These are phyloP conservation scores for Pythium volutum DNA, from an alignment of 352 stramenopile genomes.

Conservation along the genomic window DNA sequence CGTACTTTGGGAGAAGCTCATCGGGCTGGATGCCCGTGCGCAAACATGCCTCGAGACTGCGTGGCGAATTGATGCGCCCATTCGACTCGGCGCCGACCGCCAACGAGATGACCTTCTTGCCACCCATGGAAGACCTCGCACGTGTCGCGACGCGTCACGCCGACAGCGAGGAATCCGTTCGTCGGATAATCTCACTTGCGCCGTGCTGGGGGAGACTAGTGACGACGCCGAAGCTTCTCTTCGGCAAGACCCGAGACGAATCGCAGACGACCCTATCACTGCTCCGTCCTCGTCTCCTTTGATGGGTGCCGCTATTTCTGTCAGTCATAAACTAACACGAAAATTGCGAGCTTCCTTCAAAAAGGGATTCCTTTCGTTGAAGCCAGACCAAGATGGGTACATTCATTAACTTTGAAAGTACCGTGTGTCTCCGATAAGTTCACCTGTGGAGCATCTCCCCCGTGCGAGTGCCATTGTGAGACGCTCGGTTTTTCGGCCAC, in stretches of 20 bases:
- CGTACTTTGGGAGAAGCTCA: conserved; percentile 59
- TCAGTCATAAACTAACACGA: too few species aligned
- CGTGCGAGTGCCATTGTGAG: conserved; percentile 1
- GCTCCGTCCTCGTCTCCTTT: too few species aligned
- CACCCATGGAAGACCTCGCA: too few species aligned
- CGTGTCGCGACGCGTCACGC: too few species aligned
- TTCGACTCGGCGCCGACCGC: conserved; percentile 47
- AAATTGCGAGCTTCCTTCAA: too few species aligned
- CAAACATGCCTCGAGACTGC: conserved; percentile 66
- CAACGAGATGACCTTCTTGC: conserved; percentile 49
- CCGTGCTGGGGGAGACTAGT: too few species aligned
- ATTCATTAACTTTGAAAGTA: neutral
- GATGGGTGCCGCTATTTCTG: too few species aligned
- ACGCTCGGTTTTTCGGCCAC: neutral
- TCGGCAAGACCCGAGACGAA: too few species aligned
- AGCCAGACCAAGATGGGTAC: conserved; percentile 10
- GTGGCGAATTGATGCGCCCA: conserved; percentile 52
- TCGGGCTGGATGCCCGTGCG: conserved; percentile 62
- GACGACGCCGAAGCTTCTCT: too few species aligned
- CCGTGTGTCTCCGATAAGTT: neutral
- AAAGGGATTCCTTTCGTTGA: neutral
- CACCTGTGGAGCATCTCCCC: conserved; percentile 1
- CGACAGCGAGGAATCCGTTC: too few species aligned
- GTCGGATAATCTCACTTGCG: too few species aligned
- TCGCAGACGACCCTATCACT: too few species aligned